Conservation (phyloP, 1,139 yeast species). For the Geotrichum candidum region DNA sequence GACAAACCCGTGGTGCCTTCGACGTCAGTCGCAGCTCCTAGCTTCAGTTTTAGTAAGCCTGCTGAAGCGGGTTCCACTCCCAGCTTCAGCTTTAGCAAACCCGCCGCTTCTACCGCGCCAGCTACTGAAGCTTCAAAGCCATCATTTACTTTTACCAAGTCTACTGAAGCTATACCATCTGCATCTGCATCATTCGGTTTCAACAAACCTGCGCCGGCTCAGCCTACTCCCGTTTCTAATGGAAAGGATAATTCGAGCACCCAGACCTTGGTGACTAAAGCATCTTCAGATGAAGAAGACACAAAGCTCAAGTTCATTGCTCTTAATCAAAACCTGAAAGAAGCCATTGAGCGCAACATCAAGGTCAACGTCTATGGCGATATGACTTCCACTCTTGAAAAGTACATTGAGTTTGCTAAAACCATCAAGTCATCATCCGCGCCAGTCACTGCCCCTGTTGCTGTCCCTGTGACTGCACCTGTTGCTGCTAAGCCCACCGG, state of each 20-base stretch:
- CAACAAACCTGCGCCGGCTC: not conserved
- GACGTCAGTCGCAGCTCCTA: not conserved
- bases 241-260: not conserved
- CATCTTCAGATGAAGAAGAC: not conserved
- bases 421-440: not conserved
- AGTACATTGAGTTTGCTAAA: slow-evolving; percentile 7
- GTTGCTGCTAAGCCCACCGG: not conserved
- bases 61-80: not conserved
- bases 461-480: not conserved
- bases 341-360: slow-evolving; percentile 4
- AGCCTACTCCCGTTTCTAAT: not conserved
- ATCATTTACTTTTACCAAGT: not conserved
- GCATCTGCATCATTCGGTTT: not conserved
- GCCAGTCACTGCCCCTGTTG: too few relatives aligned
- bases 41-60: not conserved
- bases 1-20: too few relatives aligned
- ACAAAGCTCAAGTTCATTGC: slow-evolving; percentile 11
- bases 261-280: not conserved
- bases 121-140: not conserved
- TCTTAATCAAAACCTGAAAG: slow-evolving; percentile 8
- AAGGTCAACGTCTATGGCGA: slow-evolving; percentile 10
- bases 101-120: not conserved
- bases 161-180: not conserved
- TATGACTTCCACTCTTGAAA: not conserved
- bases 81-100: not conserved